phyloP scores from a whole-genome alignment of 495 filamentous ascomycete genomes.

The Paragyromitra xinjiangensis region DNA sequence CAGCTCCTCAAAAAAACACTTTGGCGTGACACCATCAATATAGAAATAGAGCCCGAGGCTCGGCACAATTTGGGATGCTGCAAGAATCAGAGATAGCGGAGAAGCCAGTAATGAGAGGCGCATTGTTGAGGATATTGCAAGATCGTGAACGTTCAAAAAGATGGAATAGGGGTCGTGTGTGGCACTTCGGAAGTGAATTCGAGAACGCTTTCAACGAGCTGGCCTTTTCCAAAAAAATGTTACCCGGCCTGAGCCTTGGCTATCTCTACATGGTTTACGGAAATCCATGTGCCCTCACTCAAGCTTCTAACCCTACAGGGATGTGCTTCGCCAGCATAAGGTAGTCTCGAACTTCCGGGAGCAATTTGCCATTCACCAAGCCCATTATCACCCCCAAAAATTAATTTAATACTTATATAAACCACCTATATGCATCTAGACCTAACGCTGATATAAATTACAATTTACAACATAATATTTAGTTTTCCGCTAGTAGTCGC shows the following conservation, averaged over 20 bases:
- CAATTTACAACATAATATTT: background rate
- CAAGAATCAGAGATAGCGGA: conserved; percentile 49
- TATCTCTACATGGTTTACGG: no score
- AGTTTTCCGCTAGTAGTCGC: conserved; percentile 32
- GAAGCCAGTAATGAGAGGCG: conserved; percentile 51
- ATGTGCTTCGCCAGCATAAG: no score
- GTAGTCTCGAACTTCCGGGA: background rate
- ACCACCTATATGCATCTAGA: no score
- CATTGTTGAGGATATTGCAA: conserved; percentile 27
- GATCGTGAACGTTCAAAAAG: background rate
- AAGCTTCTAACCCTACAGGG: no score
- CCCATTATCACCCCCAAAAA: background rate
- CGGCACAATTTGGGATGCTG: conserved; percentile 61
- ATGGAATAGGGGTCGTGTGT: conserved; percentile 30
- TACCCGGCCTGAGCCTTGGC: conserved; percentile 30
- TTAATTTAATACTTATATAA: background rate
- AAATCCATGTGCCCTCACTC: no score
- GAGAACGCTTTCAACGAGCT: conserved; percentile 20
- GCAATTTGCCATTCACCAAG: background rate
- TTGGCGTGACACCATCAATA: conserved; percentile 80
- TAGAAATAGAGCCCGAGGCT: conserved; percentile 93
- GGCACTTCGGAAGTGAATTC: background rate
- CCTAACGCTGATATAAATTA: background rate
- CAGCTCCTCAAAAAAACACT: conserved; percentile 98
- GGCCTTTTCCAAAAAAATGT: conserved; percentile 17